Base-by-base conservation (phyloP, 495 filamentous ascomycete species). In the Aspergillus kassunensis region DNA sequence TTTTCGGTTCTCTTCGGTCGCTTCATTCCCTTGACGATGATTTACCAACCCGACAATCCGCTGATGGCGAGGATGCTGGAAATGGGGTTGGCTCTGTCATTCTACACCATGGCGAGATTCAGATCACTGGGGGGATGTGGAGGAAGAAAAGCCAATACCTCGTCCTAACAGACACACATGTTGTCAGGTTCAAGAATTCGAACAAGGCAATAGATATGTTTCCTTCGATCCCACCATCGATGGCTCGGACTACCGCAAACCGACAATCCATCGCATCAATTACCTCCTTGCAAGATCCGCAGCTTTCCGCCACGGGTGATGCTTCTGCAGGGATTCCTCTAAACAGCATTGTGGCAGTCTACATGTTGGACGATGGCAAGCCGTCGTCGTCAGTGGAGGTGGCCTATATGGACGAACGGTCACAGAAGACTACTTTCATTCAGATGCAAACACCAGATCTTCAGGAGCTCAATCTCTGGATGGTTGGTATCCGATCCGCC, bases 101-200 rank as follows among this genome's bases (percentile, higher is more conserved):
- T 27, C 59, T 85, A 13, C 80, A 87, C 51, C 80, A 86, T 66
- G 89, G 89, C 3, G 83, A 90, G 55, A 79, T 95, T 20, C 89
- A 95, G 67, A 85, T 86, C 1, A 88, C 88, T 29, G 81, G 84
- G 23, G 82, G 87, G 36, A 79, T 95, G 68, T 83, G 96, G 65
- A 80, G 89, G 64, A 87, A 89, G 64, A 91, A 88, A 71, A 88
- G 82, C 60, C 90, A 95, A 54, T 97, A 90, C 57, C 72, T 97
- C 25, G 93, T 96, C n/a, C 77, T 97, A 30, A 97, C 91, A 9
- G 84, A 91, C 40, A 82, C 82, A 20, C 86, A 95, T 65, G 65
- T 98, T 33, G 64, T 96, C 51, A 84, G 89, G 39, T 90, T 90
- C 68, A 95, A 90, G 66, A 87, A 69, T 57, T 81, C 87, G 52